phyloP scores from a whole-genome alignment of 1,284 basidiomycete species.

The Kalmanozyma brasiliensis region DNA sequence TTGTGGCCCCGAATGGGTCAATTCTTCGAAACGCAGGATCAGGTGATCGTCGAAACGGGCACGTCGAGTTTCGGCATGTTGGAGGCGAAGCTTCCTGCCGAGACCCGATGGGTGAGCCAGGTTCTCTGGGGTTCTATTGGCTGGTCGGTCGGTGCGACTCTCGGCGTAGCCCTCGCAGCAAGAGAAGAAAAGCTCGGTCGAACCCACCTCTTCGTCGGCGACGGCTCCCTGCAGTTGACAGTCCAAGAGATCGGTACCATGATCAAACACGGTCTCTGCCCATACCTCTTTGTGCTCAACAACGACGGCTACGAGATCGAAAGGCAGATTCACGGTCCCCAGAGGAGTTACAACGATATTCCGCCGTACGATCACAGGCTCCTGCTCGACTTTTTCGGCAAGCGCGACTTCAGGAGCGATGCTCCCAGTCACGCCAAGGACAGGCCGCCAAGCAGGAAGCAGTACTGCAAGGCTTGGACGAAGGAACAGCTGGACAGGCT shows the following conservation, averaged over 20 bases:
- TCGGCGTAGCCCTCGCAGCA: slow-evolving; percentile 83
- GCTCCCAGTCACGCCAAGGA: slow-evolving; percentile 69
- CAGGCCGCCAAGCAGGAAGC: slow-evolving; percentile 70
- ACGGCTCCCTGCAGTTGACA: slow-evolving; percentile 71
- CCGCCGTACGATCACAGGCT: slow-evolving; percentile 46
- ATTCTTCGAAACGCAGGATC: slow-evolving; percentile 76
- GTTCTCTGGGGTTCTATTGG: slow-evolving; percentile 87
- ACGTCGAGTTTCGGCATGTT: slow-evolving; percentile 51
- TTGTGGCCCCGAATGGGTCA: slow-evolving; percentile 85
- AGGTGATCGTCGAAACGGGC: slow-evolving; percentile 63
- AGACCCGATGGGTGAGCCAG: slow-evolving; percentile 68
- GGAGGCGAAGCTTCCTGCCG: slow-evolving; percentile 36
- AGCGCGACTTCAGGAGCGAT: slow-evolving; percentile 9
- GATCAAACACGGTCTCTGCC: slow-evolving; percentile 76
- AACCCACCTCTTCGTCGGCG: slow-evolving; percentile 84
- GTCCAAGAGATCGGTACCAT: slow-evolving; percentile 77
- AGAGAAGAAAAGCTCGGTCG: slow-evolving; percentile 73
- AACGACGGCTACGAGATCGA: slow-evolving; percentile 83
- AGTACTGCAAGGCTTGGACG: slow-evolving; percentile 76
- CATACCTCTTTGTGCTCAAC: slow-evolving; percentile 86
- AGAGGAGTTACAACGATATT: slow-evolving; percentile 68
- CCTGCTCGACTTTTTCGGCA: slow-evolving; percentile 57
- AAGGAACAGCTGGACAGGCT: slow-evolving; percentile 76
- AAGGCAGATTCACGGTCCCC: slow-evolving; percentile 78
- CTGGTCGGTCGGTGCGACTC: slow-evolving; percentile 77